Base-by-base conservation (phyloP, 306 rosid species). In the Corylus americana region DNA sequence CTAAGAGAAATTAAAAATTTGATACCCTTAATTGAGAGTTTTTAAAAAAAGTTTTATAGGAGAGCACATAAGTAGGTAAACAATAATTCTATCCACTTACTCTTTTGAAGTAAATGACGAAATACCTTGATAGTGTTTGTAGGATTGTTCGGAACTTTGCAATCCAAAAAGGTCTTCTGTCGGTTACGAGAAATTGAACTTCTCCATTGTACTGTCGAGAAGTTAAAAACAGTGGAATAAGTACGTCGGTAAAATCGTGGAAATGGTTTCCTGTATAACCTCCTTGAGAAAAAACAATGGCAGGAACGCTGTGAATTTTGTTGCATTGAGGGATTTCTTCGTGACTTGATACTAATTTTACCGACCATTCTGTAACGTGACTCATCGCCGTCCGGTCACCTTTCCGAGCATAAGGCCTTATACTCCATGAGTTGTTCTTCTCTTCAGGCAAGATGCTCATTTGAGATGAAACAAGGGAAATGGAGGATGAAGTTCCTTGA, bases 211-310 rank as follows among this genome's bases (percentile, higher is more conserved):
- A 92, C 42, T 84, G 75, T 74, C 91, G 74, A 7, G 94, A 80
- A 67, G 98, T 91, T 37, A 92, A 78, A 70, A 87, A 94, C 39
- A 94, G 74, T 2, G 98, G 98, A 77, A 94, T 81, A 22, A 94
- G 14, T 70, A 89, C 77, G 73, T 94, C 98, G 10, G 91, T 82
- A 86, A 91, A 91, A 50, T 94, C 98, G 73, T 94, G 98, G 78
- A 92, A 94, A 83, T 92, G 92, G 87, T 94, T 94, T 39, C 97
- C 97, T 13, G 80, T 64, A 73, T 92, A 94, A 55, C 98, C 98
- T 73, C 87, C 89, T 39, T 54, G 75, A 3, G 98, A 94, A 80
- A 94, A 94, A 74, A 94, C 42, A 4, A 94, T 75, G 67, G 92
- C 97, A 18, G 97, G 93, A 77, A 89, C 84, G 27, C 73, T 83